Percentiles rank a stretch among this genome's conserved stretches.
These are phyloP conservation scores for Alternaria arbusti DNA, from an alignment of 2,329 filamentous ascomycete genomes.

Conservation along the genomic window DNA sequence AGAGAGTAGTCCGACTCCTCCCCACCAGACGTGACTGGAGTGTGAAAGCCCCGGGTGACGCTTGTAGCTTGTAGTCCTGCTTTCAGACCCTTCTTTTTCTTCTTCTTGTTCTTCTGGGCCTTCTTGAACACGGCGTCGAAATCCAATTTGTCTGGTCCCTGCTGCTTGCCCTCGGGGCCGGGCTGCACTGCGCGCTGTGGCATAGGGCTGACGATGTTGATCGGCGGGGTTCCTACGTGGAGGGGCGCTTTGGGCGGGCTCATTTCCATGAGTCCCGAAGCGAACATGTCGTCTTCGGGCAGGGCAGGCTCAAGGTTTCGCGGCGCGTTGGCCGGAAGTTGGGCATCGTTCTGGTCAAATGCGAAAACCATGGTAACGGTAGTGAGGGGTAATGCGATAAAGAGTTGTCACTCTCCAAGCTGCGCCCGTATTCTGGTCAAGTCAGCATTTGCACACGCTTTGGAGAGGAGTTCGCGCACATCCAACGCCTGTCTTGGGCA, in stretches of 20 bases:
- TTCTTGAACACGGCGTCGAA: slow-evolving; percentile 47
- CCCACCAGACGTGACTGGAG: slow-evolving; percentile 59
- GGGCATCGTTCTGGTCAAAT: slow-evolving; percentile 44
- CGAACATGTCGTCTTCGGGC: slow-evolving; percentile 25
- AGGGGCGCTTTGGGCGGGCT: slow-evolving; percentile 26
- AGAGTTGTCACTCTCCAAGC: slow-evolving; percentile 12
- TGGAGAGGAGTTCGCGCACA: slow-evolving; percentile 27
- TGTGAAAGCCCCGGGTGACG: slow-evolving; percentile 58
- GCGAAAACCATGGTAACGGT: slow-evolving; percentile 41
- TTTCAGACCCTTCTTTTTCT: slow-evolving; percentile 45
- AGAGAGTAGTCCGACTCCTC: slow-evolving; percentile 61
- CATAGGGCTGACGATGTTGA: slow-evolving; percentile 43
- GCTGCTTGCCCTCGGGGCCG: slow-evolving; percentile 27
- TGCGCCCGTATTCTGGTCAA: slow-evolving; percentile 25
- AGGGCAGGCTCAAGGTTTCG: slow-evolving; percentile 6
- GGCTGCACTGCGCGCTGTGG: slow-evolving; percentile 37
- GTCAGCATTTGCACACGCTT: slow-evolving; percentile 28
- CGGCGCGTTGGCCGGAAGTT: slow-evolving; percentile 24
- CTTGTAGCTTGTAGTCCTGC: slow-evolving; percentile 38
- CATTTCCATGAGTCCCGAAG: slow-evolving; percentile 33
- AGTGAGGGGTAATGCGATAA: slow-evolving; percentile 14
- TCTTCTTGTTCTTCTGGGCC: slow-evolving; percentile 48
- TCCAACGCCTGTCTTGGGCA: slow-evolving; percentile 25
- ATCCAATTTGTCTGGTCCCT: slow-evolving; percentile 46
- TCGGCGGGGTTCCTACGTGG: slow-evolving; percentile 45